These are phyloP conservation scores for Phycomyces nitens DNA, from an alignment of 192 early-diverging fungal species.

Conservation along the genomic window DNA sequence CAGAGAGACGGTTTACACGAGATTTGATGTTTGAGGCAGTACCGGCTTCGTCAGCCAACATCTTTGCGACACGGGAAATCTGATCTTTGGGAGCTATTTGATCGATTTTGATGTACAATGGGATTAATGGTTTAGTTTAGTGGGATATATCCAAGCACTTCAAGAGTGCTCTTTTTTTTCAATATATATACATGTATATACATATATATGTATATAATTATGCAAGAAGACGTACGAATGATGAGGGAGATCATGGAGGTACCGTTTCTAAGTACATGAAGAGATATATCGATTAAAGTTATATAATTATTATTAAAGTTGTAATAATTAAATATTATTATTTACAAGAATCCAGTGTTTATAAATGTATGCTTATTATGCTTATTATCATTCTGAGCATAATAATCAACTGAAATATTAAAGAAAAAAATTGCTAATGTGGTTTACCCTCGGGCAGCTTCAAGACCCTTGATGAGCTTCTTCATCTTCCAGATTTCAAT, in stretches of 20 bases:
- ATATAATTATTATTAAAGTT: neutral
- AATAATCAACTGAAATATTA: no score
- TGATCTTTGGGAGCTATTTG: conserved; percentile 77
- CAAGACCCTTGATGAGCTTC: conserved; percentile 95
- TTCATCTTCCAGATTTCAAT: conserved; percentile 98
- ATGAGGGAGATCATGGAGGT: conserved; percentile 99
- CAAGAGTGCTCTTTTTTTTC: no score
- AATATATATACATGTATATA: no score
- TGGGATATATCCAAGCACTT: no score
- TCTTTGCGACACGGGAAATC: conserved; percentile 81
- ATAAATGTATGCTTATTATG: no score
- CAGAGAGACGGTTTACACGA: conserved; percentile 96
- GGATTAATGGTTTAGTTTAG: neutral
- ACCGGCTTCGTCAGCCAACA: conserved; percentile 98
- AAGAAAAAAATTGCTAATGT: neutral
- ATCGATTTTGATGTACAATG: neutral
- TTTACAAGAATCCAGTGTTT: no score
- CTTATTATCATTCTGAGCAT: no score
- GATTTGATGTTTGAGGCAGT: conserved; percentile 99
- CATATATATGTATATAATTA: neutral
- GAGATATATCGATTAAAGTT: neutral
- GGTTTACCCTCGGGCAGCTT: conserved; percentile 81
- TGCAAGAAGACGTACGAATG: conserved; percentile 59
- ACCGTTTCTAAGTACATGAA: conserved; percentile 66
- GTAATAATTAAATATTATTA: no score